Base-by-base conservation (phyloP, 192 early-diverging fungal species). In the Funneliformis mosseae region DNA sequence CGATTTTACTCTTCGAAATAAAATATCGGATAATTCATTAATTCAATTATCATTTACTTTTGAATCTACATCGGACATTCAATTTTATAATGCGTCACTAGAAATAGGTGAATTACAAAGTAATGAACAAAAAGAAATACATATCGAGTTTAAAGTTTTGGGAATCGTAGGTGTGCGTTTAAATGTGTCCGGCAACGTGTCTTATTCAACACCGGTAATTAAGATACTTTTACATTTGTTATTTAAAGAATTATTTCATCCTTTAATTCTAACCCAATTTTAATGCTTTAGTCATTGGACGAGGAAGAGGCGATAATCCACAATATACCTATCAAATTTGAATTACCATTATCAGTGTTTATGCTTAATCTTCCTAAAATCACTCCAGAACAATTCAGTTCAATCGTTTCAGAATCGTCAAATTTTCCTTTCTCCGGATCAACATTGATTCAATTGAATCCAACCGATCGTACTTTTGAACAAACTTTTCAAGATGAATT, bases 361-460 rank as follows among this genome's bases (percentile, higher is more conserved):
- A 85, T 91, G 83, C 59, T 87, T 73, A 76, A 76, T 62, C 80
- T 82, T 27, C 81, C 84, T n/a, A 76, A 81, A 38, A 73, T 91
- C 59, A 85, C 84, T 4, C 88, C 88, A 68, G 79, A 87, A 38
- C 81, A 83, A n/a, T 89, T 91, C 46, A 79, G 69, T 43, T 48
- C 88, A 11, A 46, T 86, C 23, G 82, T 89, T 16, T 86, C 88
- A 16, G 78, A 85, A 27, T 75, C 86, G n/a, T 80, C 83, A 5
- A 78, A 81, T 10, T 90, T 91, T 48, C 83, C 88, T 28, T 84
- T 87, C 14, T 84, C 81, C n/a, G 84, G 84, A 4, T 83, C 82
- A 16, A 84, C 87, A 4, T 80, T 84, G 4, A 76, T 85, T 2
- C 67, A 77, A 46, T 55, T 91, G 48, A 80, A 78, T 8, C 43